Percentiles rank a stretch among this genome's conserved stretches.
These are phyloP conservation scores for Metschnikowia lochheadii DNA, from an alignment of 805 yeast genomes.

Conservation along the genomic window DNA sequence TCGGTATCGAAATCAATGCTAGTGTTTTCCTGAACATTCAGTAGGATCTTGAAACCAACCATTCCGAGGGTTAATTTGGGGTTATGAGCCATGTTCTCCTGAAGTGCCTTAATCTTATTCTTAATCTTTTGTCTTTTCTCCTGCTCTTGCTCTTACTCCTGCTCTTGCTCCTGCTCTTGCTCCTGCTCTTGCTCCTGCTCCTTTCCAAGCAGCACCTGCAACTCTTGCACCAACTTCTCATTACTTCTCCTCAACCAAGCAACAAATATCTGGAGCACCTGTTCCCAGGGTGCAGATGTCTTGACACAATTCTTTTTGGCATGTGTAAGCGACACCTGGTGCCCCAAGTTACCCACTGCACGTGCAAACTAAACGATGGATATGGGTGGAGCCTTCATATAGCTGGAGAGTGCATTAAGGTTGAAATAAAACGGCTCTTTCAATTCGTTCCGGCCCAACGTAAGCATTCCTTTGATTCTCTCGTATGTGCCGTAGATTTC, in stretches of 20 bases:
- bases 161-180: constrained; percentile 8
- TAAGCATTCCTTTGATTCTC: constrained; percentile 89
- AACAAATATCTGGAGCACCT: constrained; percentile 67
- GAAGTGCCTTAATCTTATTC: constrained; percentile 21
- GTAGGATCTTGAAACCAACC: constrained; percentile 56
- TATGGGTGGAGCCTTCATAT: constrained; percentile 79
- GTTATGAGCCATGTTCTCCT: constrained; percentile 31
- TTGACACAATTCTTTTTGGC: constrained; percentile 82
- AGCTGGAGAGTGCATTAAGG: constrained; percentile 70
- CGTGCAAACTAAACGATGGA: constrained; percentile 66
- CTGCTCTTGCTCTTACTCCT: constrained; percentile 10
- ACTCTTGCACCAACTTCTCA: constrained; percentile 23
- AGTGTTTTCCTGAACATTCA: constrained; percentile 35
- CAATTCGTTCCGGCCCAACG: constrained; percentile 73
- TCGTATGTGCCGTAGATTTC: constrained; percentile 71
- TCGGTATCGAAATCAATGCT: constrained; percentile 53
- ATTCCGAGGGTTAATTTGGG: constrained; percentile 37
- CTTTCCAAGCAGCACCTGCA: constrained; percentile 10
- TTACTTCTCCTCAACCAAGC: constrained; percentile 48
- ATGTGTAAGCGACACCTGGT: constrained; percentile 80
- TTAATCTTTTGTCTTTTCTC: constrained; percentile 12
- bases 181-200: no score
- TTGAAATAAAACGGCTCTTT: constrained; percentile 73
- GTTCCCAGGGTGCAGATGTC: constrained; percentile 85
- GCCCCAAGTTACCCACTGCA: constrained; percentile 83